Conservation (phyloP, 768 basidiomycete genomes). For the Naematelia encephala region DNA sequence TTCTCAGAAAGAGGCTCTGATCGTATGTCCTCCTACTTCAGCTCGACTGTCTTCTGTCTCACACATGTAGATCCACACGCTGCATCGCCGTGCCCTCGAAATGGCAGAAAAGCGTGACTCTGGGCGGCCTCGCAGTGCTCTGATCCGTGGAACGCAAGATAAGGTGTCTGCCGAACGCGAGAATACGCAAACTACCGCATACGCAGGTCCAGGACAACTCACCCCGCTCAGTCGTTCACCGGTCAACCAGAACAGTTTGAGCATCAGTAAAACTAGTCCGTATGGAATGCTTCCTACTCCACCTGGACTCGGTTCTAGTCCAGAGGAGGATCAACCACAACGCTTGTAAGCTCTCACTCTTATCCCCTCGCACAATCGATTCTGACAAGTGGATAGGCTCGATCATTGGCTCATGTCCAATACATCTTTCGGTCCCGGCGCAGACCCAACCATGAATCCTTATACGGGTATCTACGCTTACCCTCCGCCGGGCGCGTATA, state of each 20-base stretch:
- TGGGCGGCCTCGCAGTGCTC: slow-evolving; percentile 3
- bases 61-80: slow-evolving; percentile 34
- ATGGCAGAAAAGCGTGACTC: slow-evolving; percentile 21
- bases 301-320: slow-evolving; percentile 12
- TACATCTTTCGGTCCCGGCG: slow-evolving; percentile 24
- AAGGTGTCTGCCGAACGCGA: slow-evolving; percentile 32
- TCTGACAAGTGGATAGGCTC: slow-evolving; percentile 18
- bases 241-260: neutral
- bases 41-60: neutral
- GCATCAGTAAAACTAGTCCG: no score
- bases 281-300: neutral
- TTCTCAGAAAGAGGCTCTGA: slow-evolving; percentile 45
- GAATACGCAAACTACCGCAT: neutral
- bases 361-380: neutral
- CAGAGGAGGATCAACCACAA: slow-evolving; percentile 47
- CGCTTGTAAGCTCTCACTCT: slow-evolving; percentile 25
- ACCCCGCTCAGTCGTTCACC: slow-evolving; percentile 7
- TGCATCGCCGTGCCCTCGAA: slow-evolving; percentile 37
- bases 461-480: slow-evolving; percentile 11
- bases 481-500: neutral
- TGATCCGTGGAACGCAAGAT: slow-evolving; percentile 14
- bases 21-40: slow-evolving; percentile 32
- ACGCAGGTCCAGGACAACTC: slow-evolving; percentile 6
- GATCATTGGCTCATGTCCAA: slow-evolving; percentile 44
- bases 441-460: slow-evolving; percentile 22